Percentiles rank a stretch among this genome's conserved stretches.
Evolutionary conservation across 75 land plant genomes (phyloP).

Genomic region (Selaginella tamariscina): DNA sequence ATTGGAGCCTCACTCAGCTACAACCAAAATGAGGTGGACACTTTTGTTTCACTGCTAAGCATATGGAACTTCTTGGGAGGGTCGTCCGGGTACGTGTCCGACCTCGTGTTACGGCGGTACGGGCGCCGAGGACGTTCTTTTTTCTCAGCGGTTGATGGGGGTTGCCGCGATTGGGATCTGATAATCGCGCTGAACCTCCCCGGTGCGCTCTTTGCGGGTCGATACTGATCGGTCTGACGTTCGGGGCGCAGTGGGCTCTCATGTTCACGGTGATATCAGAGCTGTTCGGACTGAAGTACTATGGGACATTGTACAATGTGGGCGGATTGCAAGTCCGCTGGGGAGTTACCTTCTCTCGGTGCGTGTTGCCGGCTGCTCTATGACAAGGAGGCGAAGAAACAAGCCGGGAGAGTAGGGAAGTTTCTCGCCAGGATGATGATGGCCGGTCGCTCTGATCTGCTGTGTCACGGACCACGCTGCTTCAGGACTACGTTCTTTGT

Average conservation of each 20-base stretch:
- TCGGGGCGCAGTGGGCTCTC: slow-evolving; percentile 44
- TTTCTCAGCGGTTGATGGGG: slow-evolving; percentile 13
- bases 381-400: slow-evolving; percentile 10
- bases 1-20: slow-evolving; percentile 47
- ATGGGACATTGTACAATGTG: slow-evolving; percentile 41
- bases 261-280: slow-evolving; percentile 51
- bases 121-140: slow-evolving; percentile 23
- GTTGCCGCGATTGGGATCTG: slow-evolving; percentile 26
- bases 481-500: slow-evolving; percentile 2
- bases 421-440: neutral
- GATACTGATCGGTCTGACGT: slow-evolving; percentile 40
- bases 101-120: slow-evolving; percentile 20
- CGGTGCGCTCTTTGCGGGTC: slow-evolving; percentile 40
- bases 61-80: slow-evolving; percentile 59
- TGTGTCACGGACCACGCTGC: neutral
- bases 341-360: slow-evolving; percentile 12
- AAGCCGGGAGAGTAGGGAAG: neutral
- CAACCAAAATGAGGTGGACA: slow-evolving; percentile 20
- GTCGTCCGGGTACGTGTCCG: slow-evolving; percentile 42
- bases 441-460: too few species aligned
- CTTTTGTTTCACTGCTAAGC: slow-evolving; percentile 47
- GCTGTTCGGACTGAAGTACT: slow-evolving; percentile 54
- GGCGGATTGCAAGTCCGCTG: slow-evolving; percentile 6
- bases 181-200: slow-evolving; percentile 32
- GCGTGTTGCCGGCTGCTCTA: slow-evolving; percentile 15